Evolutionary conservation across 345 rosid species (phyloP).

Genomic region (Theobroma cacao): DNA sequence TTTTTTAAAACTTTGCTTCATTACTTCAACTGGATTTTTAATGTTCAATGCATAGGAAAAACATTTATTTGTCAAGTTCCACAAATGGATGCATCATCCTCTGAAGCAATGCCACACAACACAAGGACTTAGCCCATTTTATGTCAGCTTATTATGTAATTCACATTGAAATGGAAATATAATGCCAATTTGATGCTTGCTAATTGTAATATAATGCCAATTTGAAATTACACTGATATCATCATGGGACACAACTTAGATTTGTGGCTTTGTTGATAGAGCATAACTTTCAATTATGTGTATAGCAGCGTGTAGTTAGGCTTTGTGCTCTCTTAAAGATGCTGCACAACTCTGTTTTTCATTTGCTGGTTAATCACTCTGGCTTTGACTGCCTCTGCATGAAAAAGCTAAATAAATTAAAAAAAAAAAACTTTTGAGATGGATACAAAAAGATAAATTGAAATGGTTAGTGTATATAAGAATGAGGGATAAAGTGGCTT

Average conservation of each 20-base stretch:
- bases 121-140: background rate
- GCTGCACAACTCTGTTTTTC: background rate
- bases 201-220: background rate
- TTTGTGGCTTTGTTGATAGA: background rate
- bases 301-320: background rate
- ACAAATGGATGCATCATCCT: background rate
- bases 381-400: background rate
- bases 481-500: background rate
- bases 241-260: background rate
- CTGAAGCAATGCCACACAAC: background rate
- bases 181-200: background rate
- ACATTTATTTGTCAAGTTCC: background rate
- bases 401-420: background rate
- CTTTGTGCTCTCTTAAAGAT: conserved; percentile 1
- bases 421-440: background rate
- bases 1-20: background rate
- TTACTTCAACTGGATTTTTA: background rate
- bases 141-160: background rate
- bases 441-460: background rate
- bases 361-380: background rate
- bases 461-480: background rate
- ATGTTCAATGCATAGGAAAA: background rate
- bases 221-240: background rate
- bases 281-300: background rate
- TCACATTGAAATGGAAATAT: background rate